phyloP scores from a whole-genome alignment of 83 land plant species.

The Diphasiastrum complanatum region DNA sequence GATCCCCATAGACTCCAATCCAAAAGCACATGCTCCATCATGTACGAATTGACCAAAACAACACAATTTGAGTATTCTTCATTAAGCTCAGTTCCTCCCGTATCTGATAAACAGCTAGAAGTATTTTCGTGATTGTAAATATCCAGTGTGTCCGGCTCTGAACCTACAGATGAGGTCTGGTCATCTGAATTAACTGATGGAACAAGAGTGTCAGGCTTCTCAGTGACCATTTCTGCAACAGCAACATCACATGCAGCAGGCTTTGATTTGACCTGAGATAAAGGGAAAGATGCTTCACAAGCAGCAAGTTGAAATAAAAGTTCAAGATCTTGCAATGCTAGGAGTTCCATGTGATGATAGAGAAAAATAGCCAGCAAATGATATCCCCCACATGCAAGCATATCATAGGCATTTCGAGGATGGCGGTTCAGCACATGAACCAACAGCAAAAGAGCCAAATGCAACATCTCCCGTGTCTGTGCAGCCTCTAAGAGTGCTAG shows the following conservation, averaged over 20 bases:
- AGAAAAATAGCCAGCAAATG: slow-evolving; percentile 90
- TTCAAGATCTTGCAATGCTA: slow-evolving; percentile 84
- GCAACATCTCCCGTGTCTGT: slow-evolving; percentile 82
- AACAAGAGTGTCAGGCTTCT: too few species aligned
- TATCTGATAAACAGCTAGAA: slow-evolving; percentile 25
- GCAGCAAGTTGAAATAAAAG: slow-evolving; percentile 87
- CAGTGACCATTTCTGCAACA: too few species aligned
- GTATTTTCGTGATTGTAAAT: slow-evolving; percentile 17
- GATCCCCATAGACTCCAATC: slow-evolving; percentile 98
- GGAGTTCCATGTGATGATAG: slow-evolving; percentile 64
- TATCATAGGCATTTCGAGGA: slow-evolving; percentile 81
- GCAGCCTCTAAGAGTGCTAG: slow-evolving; percentile 90
- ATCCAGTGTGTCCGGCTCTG: too few species aligned
- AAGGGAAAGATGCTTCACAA: slow-evolving; percentile 80
- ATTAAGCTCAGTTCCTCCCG: slow-evolving; percentile 34
- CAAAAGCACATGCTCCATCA: slow-evolving; percentile 96
- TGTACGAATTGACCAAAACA: slow-evolving; percentile 83
- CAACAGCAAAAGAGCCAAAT: slow-evolving; percentile 68
- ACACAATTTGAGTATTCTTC: slow-evolving; percentile 70
- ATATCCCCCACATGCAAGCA: slow-evolving; percentile 86
- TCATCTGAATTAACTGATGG: too few species aligned
- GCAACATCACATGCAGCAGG: too few species aligned
- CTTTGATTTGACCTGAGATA: too few species aligned
- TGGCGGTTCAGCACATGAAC: slow-evolving; percentile 70
- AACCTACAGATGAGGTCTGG: too few species aligned